Evolutionary conservation across 1,284 basidiomycete genomes (phyloP).

Genomic region (Sporisorium scitamineum): DNA sequence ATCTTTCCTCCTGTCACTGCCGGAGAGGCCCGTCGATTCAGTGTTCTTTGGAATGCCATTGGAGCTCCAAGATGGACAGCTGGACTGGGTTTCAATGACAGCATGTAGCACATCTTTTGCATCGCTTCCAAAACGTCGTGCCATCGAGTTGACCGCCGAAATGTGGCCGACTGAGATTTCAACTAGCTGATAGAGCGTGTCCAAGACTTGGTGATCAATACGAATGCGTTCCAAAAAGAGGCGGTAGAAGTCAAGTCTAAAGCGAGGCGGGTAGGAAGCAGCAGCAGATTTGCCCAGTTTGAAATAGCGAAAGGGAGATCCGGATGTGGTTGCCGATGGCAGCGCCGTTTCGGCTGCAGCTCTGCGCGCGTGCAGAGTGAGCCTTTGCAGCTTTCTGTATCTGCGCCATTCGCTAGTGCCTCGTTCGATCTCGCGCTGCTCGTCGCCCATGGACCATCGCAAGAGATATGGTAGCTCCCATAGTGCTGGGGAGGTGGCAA

Average conservation of each 20-base stretch:
- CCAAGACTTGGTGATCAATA: slow-evolving; percentile 42
- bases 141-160: slow-evolving; percentile 17
- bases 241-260: slow-evolving; percentile 37
- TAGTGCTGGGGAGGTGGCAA: slow-evolving; percentile 34
- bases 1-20: background rate
- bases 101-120: slow-evolving; percentile 48
- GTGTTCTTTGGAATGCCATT: slow-evolving; percentile 3
- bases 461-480: slow-evolving; percentile 47
- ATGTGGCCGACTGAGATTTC: slow-evolving; percentile 27
- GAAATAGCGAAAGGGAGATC: slow-evolving; percentile 24
- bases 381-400: slow-evolving; percentile 6
- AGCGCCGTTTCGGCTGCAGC: slow-evolving; percentile 11
- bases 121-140: slow-evolving; percentile 33
- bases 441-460: slow-evolving; percentile 43
- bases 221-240: slow-evolving; percentile 44
- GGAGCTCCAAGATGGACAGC: slow-evolving; percentile 21
- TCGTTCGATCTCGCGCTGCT: slow-evolving; percentile 15
- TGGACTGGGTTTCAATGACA: slow-evolving; percentile 31
- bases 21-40: too few relatives aligned
- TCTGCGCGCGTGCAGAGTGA: slow-evolving; percentile 24
- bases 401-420: slow-evolving; percentile 16
- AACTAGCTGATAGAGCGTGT: slow-evolving; percentile 37
- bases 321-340: background rate
- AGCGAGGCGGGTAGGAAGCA: background rate
- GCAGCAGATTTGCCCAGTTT: background rate